Evolutionary conservation across 1,139 yeast species (phyloP).

Genomic region (Hyphopichia buzzinii): DNA sequence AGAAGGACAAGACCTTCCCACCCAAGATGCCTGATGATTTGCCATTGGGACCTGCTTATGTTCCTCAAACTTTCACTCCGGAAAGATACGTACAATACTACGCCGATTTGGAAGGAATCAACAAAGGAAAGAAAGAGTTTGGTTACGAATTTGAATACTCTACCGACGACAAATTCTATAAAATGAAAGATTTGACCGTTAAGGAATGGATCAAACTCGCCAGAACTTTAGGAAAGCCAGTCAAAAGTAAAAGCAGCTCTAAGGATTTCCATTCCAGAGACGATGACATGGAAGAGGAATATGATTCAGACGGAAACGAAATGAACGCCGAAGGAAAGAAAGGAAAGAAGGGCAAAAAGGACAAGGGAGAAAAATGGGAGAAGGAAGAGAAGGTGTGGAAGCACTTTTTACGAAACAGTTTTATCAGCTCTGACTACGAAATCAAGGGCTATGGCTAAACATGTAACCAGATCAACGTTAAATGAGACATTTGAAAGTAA

Average conservation of each 20-base stretch:
- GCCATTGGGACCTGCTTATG: conserved; percentile 73
- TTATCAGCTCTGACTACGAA: conserved; percentile 64
- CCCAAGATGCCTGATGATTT: conserved; percentile 53
- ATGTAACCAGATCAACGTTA: too few species aligned
- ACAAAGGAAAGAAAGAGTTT: conserved; percentile 48
- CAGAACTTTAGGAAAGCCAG: conserved; percentile 47
- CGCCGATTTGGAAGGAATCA: conserved; percentile 56
- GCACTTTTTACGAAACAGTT: conserved; percentile 49
- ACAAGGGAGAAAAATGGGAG: conserved; percentile 6
- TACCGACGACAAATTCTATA: conserved; percentile 58
- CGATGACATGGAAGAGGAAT: conserved; percentile 4
- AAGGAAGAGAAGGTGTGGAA: conserved; percentile 39
- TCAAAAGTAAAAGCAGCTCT: conserved; percentile 13
- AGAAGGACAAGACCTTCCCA: conserved; percentile 65
- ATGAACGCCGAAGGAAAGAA: conserved; percentile 14
- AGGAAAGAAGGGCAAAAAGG: conserved; percentile 11
- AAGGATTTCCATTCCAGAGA: conserved; percentile 6
- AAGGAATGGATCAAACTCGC: conserved; percentile 60
- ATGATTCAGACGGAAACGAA: conserved; percentile 9
- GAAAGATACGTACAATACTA: conserved; percentile 69
- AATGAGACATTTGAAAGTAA: background rate
- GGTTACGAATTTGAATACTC: conserved; percentile 64
- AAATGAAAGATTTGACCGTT: conserved; percentile 57
- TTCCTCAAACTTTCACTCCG: conserved; percentile 70
- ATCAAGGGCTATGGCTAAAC: conserved; percentile 35